Conservation (phyloP, 495 filamentous ascomycete genomes). For the Opeltia flavorubescens region DNA sequence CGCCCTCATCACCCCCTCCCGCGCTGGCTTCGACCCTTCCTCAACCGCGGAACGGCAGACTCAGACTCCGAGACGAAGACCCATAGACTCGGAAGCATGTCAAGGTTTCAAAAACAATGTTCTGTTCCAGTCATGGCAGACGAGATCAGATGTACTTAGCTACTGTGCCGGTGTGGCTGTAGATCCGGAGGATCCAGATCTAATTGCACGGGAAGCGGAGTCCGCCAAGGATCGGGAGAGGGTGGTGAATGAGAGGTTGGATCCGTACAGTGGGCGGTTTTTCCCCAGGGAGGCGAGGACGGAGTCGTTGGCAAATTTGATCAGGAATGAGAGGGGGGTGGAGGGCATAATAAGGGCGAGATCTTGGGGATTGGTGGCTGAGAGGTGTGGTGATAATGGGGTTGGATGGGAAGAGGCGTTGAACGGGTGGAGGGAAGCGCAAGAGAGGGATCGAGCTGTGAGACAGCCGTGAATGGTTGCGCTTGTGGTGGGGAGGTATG, state of each 20-base stretch:
- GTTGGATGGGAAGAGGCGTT: constrained; percentile 49
- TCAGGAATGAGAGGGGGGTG: constrained; percentile 74
- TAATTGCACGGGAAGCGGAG: constrained; percentile 53
- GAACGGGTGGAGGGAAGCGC: constrained; percentile 43
- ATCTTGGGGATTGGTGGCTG: constrained; percentile 70
- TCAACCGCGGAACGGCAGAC: constrained; percentile 51
- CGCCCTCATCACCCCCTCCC: constrained; percentile 66
- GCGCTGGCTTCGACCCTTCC: constrained; percentile 59
- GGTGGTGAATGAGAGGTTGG: constrained; percentile 75
- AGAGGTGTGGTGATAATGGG: constrained; percentile 52
- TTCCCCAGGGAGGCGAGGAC: constrained; percentile 75
- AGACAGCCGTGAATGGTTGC: neutral
- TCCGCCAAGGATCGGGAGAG: constrained; percentile 55
- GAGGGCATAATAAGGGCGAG: constrained; percentile 75
- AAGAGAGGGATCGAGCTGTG: constrained; percentile 19
- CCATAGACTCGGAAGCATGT: constrained; percentile 50
- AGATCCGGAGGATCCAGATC: constrained; percentile 80
- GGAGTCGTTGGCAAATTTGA: constrained; percentile 58
- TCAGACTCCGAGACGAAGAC: constrained; percentile 23
- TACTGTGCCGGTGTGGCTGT: constrained; percentile 88
- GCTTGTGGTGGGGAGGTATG: neutral
- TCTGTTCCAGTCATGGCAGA: constrained; percentile 80
- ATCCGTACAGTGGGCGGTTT: constrained; percentile 80
- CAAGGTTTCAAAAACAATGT: constrained; percentile 60
- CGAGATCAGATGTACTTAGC: constrained; percentile 67